A percentile compares a stretch with the other conserved stretches of the same genome.
Conservation (phyloP, 768 basidiomycete genomes). For the Tricholoma sp. region DNA sequence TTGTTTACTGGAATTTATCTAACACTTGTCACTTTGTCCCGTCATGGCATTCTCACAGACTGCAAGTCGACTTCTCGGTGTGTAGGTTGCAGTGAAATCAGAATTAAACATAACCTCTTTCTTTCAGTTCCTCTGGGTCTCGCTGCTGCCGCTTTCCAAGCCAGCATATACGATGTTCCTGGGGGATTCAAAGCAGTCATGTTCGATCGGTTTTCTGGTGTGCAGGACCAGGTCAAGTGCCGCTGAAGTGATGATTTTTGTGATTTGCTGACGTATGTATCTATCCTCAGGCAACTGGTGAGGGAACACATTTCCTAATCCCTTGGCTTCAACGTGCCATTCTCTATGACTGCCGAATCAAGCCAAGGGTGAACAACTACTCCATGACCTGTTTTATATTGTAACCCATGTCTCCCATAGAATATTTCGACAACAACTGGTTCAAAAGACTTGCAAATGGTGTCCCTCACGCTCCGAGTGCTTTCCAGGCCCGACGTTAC, state of each 20-base stretch:
- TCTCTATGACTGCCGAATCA: constrained; percentile 95
- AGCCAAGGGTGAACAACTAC: constrained; percentile 68
- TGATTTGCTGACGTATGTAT: constrained; percentile 4
- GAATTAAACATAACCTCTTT: background rate
- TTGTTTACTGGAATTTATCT: background rate
- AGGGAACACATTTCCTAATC: constrained; percentile 94
- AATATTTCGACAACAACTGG: constrained; percentile 99
- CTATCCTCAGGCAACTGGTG: constrained; percentile 65
- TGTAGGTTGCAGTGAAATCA: constrained; percentile 7
- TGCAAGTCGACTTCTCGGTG: constrained; percentile 46
- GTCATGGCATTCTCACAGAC: constrained; percentile 45
- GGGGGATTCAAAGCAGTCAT: constrained; percentile 93
- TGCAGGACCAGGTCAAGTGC: constrained; percentile 62
- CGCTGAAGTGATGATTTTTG: background rate
- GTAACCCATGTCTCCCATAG: constrained; percentile 33
- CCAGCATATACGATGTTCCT: constrained; percentile 71
- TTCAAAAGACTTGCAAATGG: constrained; percentile 98
- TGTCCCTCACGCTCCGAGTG: constrained; percentile 93
- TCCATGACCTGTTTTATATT: background rate
- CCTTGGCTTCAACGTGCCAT: constrained; percentile 97
- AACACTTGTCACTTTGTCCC: background rate
- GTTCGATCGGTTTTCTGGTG: constrained; percentile 96
- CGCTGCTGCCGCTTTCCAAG: constrained; percentile 38
- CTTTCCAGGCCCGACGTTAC: constrained; percentile 88
- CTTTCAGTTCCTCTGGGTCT: constrained; percentile 43